Evolutionary conservation across 306 rosid species (phyloP), one percentile per base, ranked within the genome.

Genomic region (Lotus japonicus): DNA sequence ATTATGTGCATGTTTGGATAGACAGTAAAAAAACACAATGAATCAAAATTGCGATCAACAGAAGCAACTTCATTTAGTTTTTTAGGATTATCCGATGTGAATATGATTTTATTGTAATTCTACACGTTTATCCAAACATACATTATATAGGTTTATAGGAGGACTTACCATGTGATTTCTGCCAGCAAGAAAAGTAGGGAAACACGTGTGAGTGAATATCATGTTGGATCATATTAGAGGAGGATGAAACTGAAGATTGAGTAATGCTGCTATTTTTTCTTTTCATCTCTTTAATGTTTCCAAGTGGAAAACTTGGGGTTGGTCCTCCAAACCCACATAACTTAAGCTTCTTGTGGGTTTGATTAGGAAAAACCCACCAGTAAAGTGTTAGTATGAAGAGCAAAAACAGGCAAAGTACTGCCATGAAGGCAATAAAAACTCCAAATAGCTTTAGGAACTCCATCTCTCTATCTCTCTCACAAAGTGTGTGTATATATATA

Each of bases 181-280:
- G 94, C 97, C 97, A 91, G 31, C 68, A 56, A 61, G 94, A 66
- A 54, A 86, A 91, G 79, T 78, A 87, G 5, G 96, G 96, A 44
- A 84, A 91, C 19, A 79, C 89, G 5, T 35, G 3, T 1, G 96
- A 82, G 80, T 91, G 97, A 65, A 91, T 86, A 69, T 91, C 91
- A 68, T 91, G 89, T 15, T 71, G 21, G 50, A 75, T n/a, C n/a
- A n/a, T 21, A 50, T 55, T 72, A 17, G 82, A 70, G 16, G 80
- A 58, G 16, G 80, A 58, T 50, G 11, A 63, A 46, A 33, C 10
- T 0, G 60, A 41, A 46, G 80, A 64, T 49, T 50, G 43, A 62
- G 35, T 26, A 31, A 2, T 59, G n/a, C 1, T 71, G 6, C 1
- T 71, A 5, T 4, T 75, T 51, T 77, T 88, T 78, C 12, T 83